These are phyloP conservation scores for Botrytis tulipae DNA, from an alignment of 2,329 filamentous ascomycete species.

Conservation along the genomic window DNA sequence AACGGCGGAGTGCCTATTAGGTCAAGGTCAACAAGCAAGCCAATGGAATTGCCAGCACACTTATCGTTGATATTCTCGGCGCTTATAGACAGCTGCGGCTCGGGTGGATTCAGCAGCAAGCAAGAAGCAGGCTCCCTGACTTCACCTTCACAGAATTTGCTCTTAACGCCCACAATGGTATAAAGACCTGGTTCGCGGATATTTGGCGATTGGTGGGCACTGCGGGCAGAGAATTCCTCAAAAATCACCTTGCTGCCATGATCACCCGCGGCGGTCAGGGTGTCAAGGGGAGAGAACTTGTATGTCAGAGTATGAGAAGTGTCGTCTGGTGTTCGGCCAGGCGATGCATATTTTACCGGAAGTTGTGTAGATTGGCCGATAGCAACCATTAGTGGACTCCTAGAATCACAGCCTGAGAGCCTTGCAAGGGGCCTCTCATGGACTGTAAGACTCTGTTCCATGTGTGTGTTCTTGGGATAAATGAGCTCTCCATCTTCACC, in stretches of 20 bases:
- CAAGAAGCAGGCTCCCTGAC: constrained; percentile 94
- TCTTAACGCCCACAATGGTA: constrained; percentile 75
- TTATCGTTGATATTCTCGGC: constrained; percentile 88
- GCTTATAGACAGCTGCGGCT: constrained; percentile 73
- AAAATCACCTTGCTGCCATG: constrained; percentile 59
- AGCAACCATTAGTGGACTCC: constrained; percentile 78
- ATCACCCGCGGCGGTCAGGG: constrained; percentile 67
- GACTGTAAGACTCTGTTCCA: constrained; percentile 78
- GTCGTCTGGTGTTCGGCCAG: constrained; percentile 57
- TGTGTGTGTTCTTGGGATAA: constrained; percentile 57
- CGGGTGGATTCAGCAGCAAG: constrained; percentile 83
- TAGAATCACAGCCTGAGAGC: constrained; percentile 72
- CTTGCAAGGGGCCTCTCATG: constrained; percentile 78
- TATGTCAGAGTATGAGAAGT: constrained; percentile 74
- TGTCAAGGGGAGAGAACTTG: constrained; percentile 74
- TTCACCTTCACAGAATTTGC: constrained; percentile 80
- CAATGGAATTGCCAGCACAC: constrained; percentile 90
- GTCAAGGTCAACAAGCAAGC: constrained; percentile 83
- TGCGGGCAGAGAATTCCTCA: constrained; percentile 61
- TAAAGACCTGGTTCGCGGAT: constrained; percentile 84
- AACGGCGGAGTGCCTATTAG: constrained; percentile 92
- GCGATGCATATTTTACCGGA: constrained; percentile 68
- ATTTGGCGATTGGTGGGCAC: constrained; percentile 58
- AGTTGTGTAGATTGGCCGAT: constrained; percentile 67
- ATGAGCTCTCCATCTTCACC: constrained; percentile 66